Evolutionary conservation across 2,329 filamentous ascomycete genomes (phyloP).

Genomic region (Nectriaceae sp.): DNA sequence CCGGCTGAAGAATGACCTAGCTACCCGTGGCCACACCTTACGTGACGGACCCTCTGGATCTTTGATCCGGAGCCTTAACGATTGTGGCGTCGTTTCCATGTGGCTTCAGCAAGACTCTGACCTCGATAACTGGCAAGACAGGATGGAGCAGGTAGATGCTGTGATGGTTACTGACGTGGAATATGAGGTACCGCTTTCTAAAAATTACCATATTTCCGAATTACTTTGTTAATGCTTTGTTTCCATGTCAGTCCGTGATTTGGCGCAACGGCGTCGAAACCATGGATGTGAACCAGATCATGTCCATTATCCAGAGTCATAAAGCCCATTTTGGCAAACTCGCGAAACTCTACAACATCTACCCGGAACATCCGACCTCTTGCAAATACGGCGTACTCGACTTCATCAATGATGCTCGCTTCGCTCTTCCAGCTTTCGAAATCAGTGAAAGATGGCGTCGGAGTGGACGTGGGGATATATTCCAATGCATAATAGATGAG

Average conservation of each 20-base stretch:
- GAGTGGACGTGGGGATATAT: constrained; percentile 30
- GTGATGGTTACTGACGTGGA: constrained; percentile 46
- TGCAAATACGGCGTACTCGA: constrained; percentile 43
- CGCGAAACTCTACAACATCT: constrained; percentile 43
- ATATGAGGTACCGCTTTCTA: constrained; percentile 37
- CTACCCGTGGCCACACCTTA: too few relatives aligned
- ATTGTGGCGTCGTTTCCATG: too few relatives aligned
- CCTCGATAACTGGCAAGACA: constrained; percentile 38
- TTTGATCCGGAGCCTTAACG: too few relatives aligned
- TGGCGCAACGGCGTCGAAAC: constrained; percentile 45
- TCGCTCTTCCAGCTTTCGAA: constrained; percentile 27
- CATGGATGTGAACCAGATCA: constrained; percentile 35
- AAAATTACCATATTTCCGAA: too few relatives aligned
- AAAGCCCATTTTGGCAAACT: constrained; percentile 35
- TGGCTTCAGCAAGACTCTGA: constrained; percentile 40
- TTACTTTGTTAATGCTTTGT: not conserved
- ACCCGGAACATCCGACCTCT: constrained; percentile 38
- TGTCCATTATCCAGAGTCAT: constrained; percentile 33
- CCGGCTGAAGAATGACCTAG: too few relatives aligned
- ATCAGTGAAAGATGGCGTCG: constrained; percentile 15
- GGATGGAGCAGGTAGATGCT: constrained; percentile 34
- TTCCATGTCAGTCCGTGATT: constrained; percentile 41
- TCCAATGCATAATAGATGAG: constrained; percentile 45
- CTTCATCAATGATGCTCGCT: constrained; percentile 37
- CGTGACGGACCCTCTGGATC: too few relatives aligned